Evolutionary conservation across 495 filamentous ascomycete species (phyloP).

Genomic region (Pyrenopolyporus hunteri): DNA sequence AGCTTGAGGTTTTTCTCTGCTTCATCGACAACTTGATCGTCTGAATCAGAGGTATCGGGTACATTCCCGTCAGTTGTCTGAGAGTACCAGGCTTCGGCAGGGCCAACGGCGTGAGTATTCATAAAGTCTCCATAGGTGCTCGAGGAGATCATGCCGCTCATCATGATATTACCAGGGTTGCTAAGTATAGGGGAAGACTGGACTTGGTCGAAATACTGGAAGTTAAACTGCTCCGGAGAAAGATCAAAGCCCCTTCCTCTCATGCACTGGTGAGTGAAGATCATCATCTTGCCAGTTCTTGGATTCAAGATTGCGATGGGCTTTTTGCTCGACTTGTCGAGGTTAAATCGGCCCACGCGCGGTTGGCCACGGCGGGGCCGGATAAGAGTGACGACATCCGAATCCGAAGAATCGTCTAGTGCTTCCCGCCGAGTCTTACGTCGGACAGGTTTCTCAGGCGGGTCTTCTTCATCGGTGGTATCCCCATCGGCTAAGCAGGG

Average conservation of each 20-base stretch:
- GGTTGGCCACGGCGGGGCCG: constrained; percentile 49
- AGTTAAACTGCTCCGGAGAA: constrained; percentile 53
- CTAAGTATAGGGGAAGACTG: constrained; percentile 66
- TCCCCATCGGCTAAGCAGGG: constrained; percentile 75
- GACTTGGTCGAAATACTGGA: constrained; percentile 57
- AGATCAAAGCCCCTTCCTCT: constrained; percentile 48
- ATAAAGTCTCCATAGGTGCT: constrained; percentile 63
- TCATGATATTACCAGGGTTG: constrained; percentile 76
- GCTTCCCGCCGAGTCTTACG: constrained; percentile 56
- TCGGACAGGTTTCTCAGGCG: constrained; percentile 62
- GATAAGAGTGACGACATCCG: constrained; percentile 49
- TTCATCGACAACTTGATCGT: constrained; percentile 65
- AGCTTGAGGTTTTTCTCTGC: constrained; percentile 69
- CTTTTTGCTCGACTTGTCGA: constrained; percentile 63
- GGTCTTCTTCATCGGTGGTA: constrained; percentile 79
- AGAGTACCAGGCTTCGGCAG: constrained; percentile 79
- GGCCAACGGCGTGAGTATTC: constrained; percentile 68
- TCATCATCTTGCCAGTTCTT: constrained; percentile 72
- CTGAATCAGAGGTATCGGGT: constrained; percentile 46
- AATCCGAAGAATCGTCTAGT: constrained; percentile 50
- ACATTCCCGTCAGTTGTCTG: constrained; percentile 61
- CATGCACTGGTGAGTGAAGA: constrained; percentile 55
- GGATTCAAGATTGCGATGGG: constrained; percentile 75
- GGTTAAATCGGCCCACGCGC: constrained; percentile 62
- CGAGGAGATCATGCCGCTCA: constrained; percentile 66